Conservation (phyloP, 2,329 filamentous ascomycete genomes). For the Aspergillus sp. region DNA sequence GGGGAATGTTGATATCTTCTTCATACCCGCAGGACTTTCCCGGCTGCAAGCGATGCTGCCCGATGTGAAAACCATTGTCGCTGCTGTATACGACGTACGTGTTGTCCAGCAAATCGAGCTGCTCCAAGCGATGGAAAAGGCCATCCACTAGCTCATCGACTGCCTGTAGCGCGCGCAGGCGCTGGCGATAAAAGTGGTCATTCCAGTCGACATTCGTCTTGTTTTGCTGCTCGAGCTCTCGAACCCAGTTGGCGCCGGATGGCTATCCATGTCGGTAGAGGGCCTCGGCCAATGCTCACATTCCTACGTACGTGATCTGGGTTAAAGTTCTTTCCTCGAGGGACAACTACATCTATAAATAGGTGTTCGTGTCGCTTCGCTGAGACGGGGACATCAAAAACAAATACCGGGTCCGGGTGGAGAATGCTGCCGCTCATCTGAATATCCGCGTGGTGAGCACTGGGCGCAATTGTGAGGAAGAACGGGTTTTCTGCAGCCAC, state of each 20-base stretch:
- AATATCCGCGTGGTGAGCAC: slow-evolving; percentile 64
- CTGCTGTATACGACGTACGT: slow-evolving; percentile 63
- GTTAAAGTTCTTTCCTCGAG: slow-evolving; percentile 61
- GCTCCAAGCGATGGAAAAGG: slow-evolving; percentile 44
- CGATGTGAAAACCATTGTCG: slow-evolving; percentile 62
- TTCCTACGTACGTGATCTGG: slow-evolving; percentile 48
- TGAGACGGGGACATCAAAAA: slow-evolving; percentile 33
- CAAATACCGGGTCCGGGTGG: slow-evolving; percentile 20
- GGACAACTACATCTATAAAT: slow-evolving; percentile 17
- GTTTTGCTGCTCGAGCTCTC: slow-evolving; percentile 36
- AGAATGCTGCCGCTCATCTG: slow-evolving; percentile 22
- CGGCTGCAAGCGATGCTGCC: slow-evolving; percentile 60
- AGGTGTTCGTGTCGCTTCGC: slow-evolving; percentile 36
- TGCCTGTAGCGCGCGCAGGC: slow-evolving; percentile 53
- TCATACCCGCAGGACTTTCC: slow-evolving; percentile 54
- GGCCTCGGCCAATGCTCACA: no score
- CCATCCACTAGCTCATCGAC: slow-evolving; percentile 57
- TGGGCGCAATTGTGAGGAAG: slow-evolving; percentile 67
- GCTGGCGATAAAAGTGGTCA: slow-evolving; percentile 54
- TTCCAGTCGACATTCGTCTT: slow-evolving; percentile 51
- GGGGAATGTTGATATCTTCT: slow-evolving; percentile 60
- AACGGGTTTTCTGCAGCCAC: slow-evolving; percentile 60
- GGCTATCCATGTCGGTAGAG: no score
- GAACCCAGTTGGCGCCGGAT: no score
- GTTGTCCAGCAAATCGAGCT: slow-evolving; percentile 46